These are phyloP conservation scores for Microascus cirrosus DNA, from an alignment of 2,329 filamentous ascomycete species.

Conservation along the genomic window DNA sequence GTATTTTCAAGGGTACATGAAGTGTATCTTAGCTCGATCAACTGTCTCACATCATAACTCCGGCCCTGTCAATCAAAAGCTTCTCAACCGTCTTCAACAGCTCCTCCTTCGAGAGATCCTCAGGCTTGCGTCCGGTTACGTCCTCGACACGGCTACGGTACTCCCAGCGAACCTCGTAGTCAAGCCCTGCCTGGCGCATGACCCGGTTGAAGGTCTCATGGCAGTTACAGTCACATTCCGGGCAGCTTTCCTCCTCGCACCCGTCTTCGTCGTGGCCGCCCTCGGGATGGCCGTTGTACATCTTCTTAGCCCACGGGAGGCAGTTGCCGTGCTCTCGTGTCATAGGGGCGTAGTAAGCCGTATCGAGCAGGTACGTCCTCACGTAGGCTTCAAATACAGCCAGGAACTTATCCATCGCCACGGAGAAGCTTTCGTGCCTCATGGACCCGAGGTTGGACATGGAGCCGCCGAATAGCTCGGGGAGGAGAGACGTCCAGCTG, in stretches of 20 bases:
- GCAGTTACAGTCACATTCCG: not conserved
- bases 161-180: not conserved
- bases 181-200: not conserved
- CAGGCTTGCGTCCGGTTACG: not conserved
- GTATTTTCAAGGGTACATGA: too few relatives aligned
- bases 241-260: not conserved
- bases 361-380: not conserved
- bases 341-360: not conserved
- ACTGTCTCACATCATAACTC: not conserved
- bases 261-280: not conserved
- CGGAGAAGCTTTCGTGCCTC: not conserved
- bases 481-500: not conserved
- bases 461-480: not conserved
- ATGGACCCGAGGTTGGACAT: not conserved
- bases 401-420: not conserved
- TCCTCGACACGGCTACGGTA: not conserved
- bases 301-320: not conserved
- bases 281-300: not conserved
- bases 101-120: not conserved
- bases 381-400: not conserved
- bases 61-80: not conserved
- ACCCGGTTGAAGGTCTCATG: not conserved
- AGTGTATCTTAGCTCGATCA: not conserved
- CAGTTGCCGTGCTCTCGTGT: not conserved
- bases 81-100: not conserved